Evolutionary conservation across 2,329 filamentous ascomycete species (phyloP).

Genomic region (Rosellinia necatrix): DNA sequence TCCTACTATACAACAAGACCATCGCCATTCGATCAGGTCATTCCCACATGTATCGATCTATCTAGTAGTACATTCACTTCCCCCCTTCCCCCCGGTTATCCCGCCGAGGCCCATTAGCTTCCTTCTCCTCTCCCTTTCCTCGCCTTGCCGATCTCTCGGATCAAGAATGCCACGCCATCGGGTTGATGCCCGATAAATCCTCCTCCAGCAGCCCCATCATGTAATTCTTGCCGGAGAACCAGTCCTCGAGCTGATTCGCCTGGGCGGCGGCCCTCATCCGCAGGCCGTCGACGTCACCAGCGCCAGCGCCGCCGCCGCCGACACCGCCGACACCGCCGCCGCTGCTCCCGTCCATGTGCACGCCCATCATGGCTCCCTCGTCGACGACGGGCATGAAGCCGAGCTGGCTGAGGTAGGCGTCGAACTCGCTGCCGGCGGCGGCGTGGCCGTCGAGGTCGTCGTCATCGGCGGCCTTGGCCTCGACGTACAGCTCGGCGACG

Average conservation of each 20-base stretch:
- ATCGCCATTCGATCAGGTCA: too few relatives aligned
- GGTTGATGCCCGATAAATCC: conserved; percentile 40
- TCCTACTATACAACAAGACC: too few relatives aligned
- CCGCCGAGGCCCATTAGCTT: too few relatives aligned
- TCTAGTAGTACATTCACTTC: too few relatives aligned
- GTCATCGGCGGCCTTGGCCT: conserved; percentile 55
- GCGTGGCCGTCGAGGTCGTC: too few relatives aligned
- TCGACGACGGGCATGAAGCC: conserved; percentile 41
- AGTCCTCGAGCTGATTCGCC: conserved; percentile 41
- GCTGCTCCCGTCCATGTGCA: neutral
- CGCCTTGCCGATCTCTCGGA: neutral
- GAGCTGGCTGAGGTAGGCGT: conserved; percentile 41
- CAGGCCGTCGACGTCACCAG: conserved; percentile 15
- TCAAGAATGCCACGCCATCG: conserved; percentile 33
- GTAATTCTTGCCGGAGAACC: conserved; percentile 43
- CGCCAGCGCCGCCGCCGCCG: neutral
- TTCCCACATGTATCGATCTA: too few relatives aligned
- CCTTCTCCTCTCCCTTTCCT: too few relatives aligned
- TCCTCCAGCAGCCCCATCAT: conserved; percentile 42
- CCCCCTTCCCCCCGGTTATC: too few relatives aligned
- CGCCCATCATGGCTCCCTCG: conserved; percentile 3
- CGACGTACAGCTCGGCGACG: conserved; percentile 62
- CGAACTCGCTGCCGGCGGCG: conserved; percentile 39
- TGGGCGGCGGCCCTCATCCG: conserved; percentile 30
- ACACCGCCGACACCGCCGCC: neutral